Conservation (phyloP, 345 rosid species). For the Noccaea bulbosa region DNA sequence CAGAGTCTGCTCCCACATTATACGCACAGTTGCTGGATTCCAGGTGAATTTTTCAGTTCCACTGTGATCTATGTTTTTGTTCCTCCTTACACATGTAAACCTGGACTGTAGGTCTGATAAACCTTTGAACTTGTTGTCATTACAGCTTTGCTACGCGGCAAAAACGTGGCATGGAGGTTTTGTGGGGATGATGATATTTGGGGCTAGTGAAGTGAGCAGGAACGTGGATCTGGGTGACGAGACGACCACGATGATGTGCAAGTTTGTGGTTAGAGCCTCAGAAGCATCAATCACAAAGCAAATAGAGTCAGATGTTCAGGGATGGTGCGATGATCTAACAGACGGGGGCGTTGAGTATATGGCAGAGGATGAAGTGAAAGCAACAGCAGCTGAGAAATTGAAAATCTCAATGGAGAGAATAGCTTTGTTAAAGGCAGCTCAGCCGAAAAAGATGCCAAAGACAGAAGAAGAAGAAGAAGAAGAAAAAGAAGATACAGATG, state of each 20-base stretch:
- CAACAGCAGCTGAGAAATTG: conserved; percentile 85
- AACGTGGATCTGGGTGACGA: conserved; percentile 97
- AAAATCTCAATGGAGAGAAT: conserved; percentile 92
- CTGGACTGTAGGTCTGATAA: conserved; percentile 25
- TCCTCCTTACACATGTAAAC: neutral
- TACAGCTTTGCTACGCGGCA: conserved; percentile 93
- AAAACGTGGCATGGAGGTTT: conserved; percentile 98
- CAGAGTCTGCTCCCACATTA: conserved; percentile 87
- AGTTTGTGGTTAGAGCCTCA: conserved; percentile 94
- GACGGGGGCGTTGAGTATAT: conserved; percentile 93
- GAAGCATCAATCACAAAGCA: conserved; percentile 93
- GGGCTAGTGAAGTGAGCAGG: conserved; percentile 99
- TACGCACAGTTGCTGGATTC: conserved; percentile 96
- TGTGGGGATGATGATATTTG: conserved; percentile 92
- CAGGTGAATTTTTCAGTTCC: conserved; percentile 57
- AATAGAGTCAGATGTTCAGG: conserved; percentile 89
- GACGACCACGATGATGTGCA: conserved; percentile 96
- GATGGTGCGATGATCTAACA: conserved; percentile 95
- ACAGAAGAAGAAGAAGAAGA: conserved; percentile 44
- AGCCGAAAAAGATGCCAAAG: conserved; percentile 64
- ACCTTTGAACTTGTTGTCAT: conserved; percentile 20
- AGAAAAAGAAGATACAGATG: conserved; percentile 36
- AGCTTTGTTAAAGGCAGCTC: conserved; percentile 90
- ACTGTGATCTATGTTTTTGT: conserved; percentile 7
- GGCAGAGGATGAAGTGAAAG: conserved; percentile 97